Evolutionary conservation across 257 asterid genomes (phyloP), one percentile per base, ranked within the genome.

Genomic region (Handroanthus guayacan): DNA sequence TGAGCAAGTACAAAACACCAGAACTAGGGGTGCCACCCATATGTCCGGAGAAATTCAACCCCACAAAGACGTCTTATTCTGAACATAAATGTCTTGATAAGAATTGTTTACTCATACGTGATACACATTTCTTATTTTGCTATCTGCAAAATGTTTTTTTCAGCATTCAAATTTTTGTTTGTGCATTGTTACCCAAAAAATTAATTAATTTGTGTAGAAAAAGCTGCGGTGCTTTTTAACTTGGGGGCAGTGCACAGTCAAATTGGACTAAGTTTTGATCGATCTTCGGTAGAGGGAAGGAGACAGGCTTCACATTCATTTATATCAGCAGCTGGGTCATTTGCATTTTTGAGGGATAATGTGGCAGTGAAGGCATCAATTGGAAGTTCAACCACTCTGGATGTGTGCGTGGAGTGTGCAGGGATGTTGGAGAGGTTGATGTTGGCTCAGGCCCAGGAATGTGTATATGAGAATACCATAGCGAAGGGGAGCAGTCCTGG

Each of bases 401-500:
- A 89, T 67, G 54, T 87, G 68, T 89, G 90, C 3, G 89, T 82
- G 51, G 91, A 86, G 75, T 89, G 95, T 82, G 86, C 80, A 2
- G 95, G 95, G 70, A 87, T 89, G 95, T 78, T 89, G 84, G 95
- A 89, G 85, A 87, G 87, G 63, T 78, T 89, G 79, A 89, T 86
- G 92, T 77, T 87, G 75, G 92, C 95, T 43, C 91, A 89, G 82
- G 95, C 95, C 14, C 95, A 89, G 79, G 95, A 89, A 75, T 89
- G 92, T 50, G 95, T 89, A 34, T 89, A 86, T n/a, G 95, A 89
- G 87, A 89, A 86, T 74, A 86, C 95, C 20, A 87, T 87, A 75
- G 92, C 90, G 48, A 89, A 89, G 76, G 95, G 92, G 36, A 89
- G 89, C 86, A 89, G 88, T 62, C 89, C 87, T 56, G 95, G 89